A percentile compares a stretch with the other conserved stretches of the same genome.
phyloP scores from a whole-genome alignment of 352 stramenopile species.

The Globisporangium cederbergense region DNA sequence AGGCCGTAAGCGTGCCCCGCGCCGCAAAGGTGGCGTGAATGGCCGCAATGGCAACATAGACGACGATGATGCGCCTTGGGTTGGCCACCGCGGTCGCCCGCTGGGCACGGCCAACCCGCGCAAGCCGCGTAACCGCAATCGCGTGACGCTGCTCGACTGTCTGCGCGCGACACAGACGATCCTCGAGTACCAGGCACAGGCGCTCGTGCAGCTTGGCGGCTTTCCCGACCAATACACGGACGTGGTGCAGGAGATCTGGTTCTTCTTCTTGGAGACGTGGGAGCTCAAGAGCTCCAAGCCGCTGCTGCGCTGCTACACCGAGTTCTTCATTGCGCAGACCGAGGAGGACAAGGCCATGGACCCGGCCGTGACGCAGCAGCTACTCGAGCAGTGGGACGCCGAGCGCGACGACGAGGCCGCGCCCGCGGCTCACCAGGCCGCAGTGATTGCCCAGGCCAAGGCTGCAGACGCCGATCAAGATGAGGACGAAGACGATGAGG shows the following conservation, averaged over 20 bases:
- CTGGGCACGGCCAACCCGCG: not conserved
- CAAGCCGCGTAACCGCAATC: slow-evolving; percentile 11
- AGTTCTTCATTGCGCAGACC: slow-evolving; percentile 43
- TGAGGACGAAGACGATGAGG: not conserved
- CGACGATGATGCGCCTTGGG: not conserved
- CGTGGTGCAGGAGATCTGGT: slow-evolving; percentile 62
- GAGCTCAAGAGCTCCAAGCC: slow-evolving; percentile 49
- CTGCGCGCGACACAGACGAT: slow-evolving; percentile 61
- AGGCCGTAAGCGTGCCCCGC: slow-evolving; percentile 34
- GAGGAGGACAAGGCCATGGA: slow-evolving; percentile 46
- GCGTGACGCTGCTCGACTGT: slow-evolving; percentile 50
- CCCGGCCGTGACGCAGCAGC: slow-evolving; percentile 43
- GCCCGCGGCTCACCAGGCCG: not conserved
- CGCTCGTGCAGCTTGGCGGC: slow-evolving; percentile 38
- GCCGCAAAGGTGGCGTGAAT: not conserved
- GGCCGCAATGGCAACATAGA: not conserved
- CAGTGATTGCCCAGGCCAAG: not conserved
- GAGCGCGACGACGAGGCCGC: slow-evolving; percentile 31
- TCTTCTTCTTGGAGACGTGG: slow-evolving; percentile 65
- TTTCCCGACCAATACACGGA: slow-evolving; percentile 37
- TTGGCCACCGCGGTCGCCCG: slow-evolving; percentile 1
- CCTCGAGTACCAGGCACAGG: slow-evolving; percentile 44
- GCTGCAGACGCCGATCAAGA: not conserved
- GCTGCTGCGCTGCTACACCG: slow-evolving; percentile 68
- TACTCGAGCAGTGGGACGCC: slow-evolving; percentile 73